Conservation (phyloP, 2,329 filamentous ascomycete genomes). For the Epichloe typhina region DNA sequence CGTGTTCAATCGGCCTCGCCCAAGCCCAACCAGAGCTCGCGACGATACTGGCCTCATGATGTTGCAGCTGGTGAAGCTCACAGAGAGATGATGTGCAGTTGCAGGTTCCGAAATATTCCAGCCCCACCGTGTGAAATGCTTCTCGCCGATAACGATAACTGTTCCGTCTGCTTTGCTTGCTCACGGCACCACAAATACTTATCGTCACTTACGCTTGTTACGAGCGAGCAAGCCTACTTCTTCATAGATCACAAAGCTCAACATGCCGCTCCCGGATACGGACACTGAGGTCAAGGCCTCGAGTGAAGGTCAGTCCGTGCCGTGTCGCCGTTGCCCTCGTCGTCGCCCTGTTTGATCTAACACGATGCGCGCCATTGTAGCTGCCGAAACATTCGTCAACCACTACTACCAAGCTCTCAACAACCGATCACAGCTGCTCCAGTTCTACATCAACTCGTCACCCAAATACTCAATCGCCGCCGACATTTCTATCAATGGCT, state of each 20-base stretch:
- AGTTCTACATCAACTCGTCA: slow-evolving; percentile 57
- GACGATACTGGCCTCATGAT: slow-evolving; percentile 18
- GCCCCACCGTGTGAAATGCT: slow-evolving; percentile 1
- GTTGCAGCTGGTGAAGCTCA: not conserved
- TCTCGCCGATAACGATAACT: not conserved
- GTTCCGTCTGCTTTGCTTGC: not conserved
- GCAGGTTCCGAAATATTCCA: not conserved
- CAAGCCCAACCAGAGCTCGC: slow-evolving; percentile 14
- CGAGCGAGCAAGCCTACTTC: not conserved
- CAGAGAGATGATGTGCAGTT: not conserved
- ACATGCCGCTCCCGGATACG: slow-evolving; percentile 24
- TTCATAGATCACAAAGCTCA: not conserved
- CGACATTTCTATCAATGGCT: slow-evolving; percentile 72
- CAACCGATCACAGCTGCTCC: slow-evolving; percentile 43
- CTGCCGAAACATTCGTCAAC: slow-evolving; percentile 58
- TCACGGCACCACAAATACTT: not conserved
- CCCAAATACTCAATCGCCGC: slow-evolving; percentile 40
- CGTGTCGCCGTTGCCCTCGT: not conserved
- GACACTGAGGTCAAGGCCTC: slow-evolving; percentile 32
- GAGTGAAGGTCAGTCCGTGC: slow-evolving; percentile 27
- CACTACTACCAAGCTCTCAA: slow-evolving; percentile 66
- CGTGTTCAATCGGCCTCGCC: slow-evolving; percentile 10
- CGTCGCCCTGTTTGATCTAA: not conserved
- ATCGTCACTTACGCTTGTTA: not conserved
- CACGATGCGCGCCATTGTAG: slow-evolving; percentile 24